Evolutionary conservation across 495 filamentous ascomycete genomes (phyloP).

Genomic region (Hypoxylon crocopeplum): DNA sequence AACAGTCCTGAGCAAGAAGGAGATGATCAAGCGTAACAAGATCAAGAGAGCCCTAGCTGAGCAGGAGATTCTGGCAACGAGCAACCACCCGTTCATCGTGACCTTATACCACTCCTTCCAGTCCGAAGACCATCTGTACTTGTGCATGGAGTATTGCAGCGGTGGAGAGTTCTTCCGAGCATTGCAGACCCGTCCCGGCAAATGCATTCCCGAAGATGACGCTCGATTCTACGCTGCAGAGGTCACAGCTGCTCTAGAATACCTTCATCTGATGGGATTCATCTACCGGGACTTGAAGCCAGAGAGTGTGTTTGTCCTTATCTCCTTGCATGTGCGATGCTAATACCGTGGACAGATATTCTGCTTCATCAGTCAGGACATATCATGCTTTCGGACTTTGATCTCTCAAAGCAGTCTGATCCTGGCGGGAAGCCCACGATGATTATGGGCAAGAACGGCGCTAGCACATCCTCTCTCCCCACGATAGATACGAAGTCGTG

Average conservation of each 20-base stretch:
- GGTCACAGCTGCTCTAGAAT: conserved; percentile 96
- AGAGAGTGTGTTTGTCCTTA: conserved; percentile 73
- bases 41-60: conserved; percentile 98
- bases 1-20: conserved; percentile 96
- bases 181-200: conserved; percentile 93
- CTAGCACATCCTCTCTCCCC: conserved; percentile 80
- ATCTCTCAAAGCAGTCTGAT: conserved; percentile 96
- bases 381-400: conserved; percentile 99
- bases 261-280: conserved; percentile 98
- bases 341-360: conserved; percentile 71
- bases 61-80: conserved; percentile 97
- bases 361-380: conserved; percentile 97
- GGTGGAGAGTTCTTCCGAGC: conserved; percentile 98
- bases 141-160: conserved; percentile 99
- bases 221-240: conserved; percentile 97
- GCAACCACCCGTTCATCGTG: conserved; percentile 98
- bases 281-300: conserved; percentile 98
- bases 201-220: conserved; percentile 96
- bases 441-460: conserved; percentile 86
- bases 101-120: conserved; percentile 99
- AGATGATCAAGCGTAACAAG: conserved; percentile 99
- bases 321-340: background rate
- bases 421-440: conserved; percentile 95
- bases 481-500: conserved; percentile 98
- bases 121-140: conserved; percentile 95